Base-by-base conservation (phyloP, 108 stramenopile species). In the Chaetoceros muelleri region DNA sequence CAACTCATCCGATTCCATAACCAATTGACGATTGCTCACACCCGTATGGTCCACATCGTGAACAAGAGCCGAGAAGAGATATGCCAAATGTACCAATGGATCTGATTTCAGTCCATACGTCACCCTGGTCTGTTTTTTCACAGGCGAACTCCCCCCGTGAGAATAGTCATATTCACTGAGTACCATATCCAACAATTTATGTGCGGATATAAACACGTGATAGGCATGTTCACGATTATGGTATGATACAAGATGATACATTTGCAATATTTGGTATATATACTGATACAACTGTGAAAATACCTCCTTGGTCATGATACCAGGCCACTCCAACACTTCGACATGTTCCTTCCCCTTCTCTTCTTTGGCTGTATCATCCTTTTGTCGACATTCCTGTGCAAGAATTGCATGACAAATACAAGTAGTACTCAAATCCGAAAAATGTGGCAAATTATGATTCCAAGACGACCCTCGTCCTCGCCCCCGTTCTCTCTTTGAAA, bases 1-100 rank as follows among this genome's bases (percentile, higher is more conserved):
- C 16, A 88, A 62, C 45, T 55, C 58, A 53, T 62, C 71, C 30
- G 29, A 50, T 61, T 81, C 75, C 27, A 59, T 22, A 13, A 73
- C 75, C 53, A 81, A 54, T 47, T 81, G 80, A 2, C 75, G 67
- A 52, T 81, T 81, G 20, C 75, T 70, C 47, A 81, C 65, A 0
- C 80, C 80, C 3, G 46, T 62, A 60, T 81, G 80, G 29, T 81
- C 80, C 21, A 85, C 87, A 55, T 90, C 87, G 57, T 85, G 87
- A 59, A 85, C 76, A 18, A 85, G 49, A 24, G 87, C 84, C 19
- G 87, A 73, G 58, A 85, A 85, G 26, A 85, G 17, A 57, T 80
- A 47, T 31, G 75, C 78, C 17, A 85, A 69, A 27, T 71, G 63
- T 53, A 72, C 68, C 8, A 75, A 57, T 7, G 87, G 75, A 67